These are phyloP conservation scores for Dictyostelium intermedium DNA, from an alignment of 78 protist genomes.

Conservation along the genomic window DNA sequence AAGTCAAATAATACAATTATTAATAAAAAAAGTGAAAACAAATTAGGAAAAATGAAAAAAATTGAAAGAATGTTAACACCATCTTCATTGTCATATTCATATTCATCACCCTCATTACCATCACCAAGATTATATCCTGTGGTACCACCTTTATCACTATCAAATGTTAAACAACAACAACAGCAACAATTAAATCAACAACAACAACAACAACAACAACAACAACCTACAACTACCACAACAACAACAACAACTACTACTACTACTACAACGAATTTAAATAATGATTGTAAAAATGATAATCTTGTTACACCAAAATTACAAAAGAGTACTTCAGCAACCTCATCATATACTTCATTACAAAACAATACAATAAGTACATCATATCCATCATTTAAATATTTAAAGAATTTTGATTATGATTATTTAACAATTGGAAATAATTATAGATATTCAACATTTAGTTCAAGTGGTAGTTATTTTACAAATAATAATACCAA, in stretches of 20 bases:
- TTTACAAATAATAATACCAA: background rate
- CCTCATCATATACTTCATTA: background rate
- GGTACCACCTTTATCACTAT: background rate
- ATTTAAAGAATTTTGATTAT: background rate
- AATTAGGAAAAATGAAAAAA: background rate
- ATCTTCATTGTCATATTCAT: background rate
- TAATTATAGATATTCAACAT: background rate
- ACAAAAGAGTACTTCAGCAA: conserved; percentile 1
- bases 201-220: background rate
- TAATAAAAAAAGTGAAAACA: background rate
- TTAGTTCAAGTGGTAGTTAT: background rate
- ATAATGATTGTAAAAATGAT: background rate
- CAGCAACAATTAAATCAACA: no score
- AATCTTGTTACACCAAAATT: background rate
- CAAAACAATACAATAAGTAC: background rate
- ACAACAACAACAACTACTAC: background rate
- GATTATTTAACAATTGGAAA: background rate
- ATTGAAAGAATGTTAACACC: background rate
- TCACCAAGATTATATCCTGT: conserved; percentile 4
- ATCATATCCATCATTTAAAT: background rate
- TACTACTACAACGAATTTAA: background rate
- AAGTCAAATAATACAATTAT: background rate
- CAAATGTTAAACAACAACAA: background rate
- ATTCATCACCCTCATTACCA: background rate
- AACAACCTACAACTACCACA: background rate